Evolutionary conservation across 306 rosid species (phyloP), one percentile per base, ranked within the genome.

Genomic region (Sphenostylis stenocarpa): DNA sequence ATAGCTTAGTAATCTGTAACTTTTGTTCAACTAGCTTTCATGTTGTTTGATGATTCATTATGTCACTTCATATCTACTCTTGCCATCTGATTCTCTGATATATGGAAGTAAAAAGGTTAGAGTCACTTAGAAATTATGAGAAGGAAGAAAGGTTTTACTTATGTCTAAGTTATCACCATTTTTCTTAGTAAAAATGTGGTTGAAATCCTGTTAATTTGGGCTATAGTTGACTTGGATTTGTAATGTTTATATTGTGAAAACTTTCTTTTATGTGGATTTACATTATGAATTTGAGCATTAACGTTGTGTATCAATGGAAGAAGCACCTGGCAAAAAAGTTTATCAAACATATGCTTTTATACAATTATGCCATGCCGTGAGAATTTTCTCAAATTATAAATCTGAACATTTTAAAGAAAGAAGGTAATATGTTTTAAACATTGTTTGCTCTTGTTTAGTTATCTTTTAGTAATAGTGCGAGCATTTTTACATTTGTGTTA

Each of bases 241-340:
- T 23, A 29, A 47, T 72, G 20, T 24, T 51, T 28, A 21, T 47
- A 21, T 71, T 14, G 43, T 34, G 2, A 56, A 68, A 43, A 38
- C 33, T 53, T 72, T 14, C 16, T n/a, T 68, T 45, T 33, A 23
- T 29, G n/a, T 78, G 72, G 63, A 70, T 29, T 65, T 72, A 51
- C 60, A 62, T 36, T 39, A 13, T 13, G n/a, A 56, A 16, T 16
- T 24, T 24, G 9, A 24, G 63, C 34, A 56, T 56, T 56, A 11
- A 11, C 4, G 17, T 56, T 24, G 34, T 56, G 63, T 56, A 56
- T 56, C 63, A 8, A 11, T 24, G 26, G 67, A 53, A 66, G 62
- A 34, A 60, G 39, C 39, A 15, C 52, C 49, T 48, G 16, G 4
- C 8, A 31, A 61, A 28, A n/a, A 21, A 31, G 19, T 61, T 60